Base-by-base conservation (phyloP, 805 yeast species). In the Pichia ethanolica region DNA sequence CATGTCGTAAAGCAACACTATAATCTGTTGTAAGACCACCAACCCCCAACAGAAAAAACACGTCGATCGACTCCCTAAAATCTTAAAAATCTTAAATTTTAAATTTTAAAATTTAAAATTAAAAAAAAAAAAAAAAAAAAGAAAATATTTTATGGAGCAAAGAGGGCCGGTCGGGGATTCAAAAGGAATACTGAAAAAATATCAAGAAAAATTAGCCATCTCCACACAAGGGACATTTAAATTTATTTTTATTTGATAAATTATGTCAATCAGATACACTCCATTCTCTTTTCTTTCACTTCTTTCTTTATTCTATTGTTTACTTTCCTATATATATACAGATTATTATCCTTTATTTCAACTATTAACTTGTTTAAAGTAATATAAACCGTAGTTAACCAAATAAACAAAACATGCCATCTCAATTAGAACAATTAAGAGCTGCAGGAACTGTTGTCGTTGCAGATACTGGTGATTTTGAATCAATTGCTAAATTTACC, bases 401-500 rank as follows among this genome's bases (percentile, higher is more conserved):
- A 38, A 8, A 38, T 12, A 28, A n/a, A 35, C 2, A 3, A 13
- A 12, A 9, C 38, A 35, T n/a, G 64, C 79, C 81, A 74, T 85
- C 98, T 48, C 86, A 97, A 49, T 78, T 93, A 66, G 98, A 85
- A 69, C 90, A 85, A 73, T 83, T 93, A 67, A 93, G 91, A 72
- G 89, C 95, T 57, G 70, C 97, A 51, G 98, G 98, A 62, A 93
- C 99, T 60, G 85, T 80, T 59, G 96, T 93, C 66, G 99, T 93
- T 67, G 88, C 99, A 58, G 99, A 93, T 77, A 89, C 98, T 55
- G 99, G 99, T 75, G 99, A 93, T 72, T 93, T 93, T 69, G 97
- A 89, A 71, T 84, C 93, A 57, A 93, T 93, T 69, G 97, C 97
- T 67, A 89, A 90, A 73, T 93, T 86, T 78, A 88, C 93, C 62